A percentile compares a stretch with the other conserved stretches of the same genome.
phyloP scores from a whole-genome alignment of 2,329 filamentous ascomycete genomes.

The Juglanconis juglandina region DNA sequence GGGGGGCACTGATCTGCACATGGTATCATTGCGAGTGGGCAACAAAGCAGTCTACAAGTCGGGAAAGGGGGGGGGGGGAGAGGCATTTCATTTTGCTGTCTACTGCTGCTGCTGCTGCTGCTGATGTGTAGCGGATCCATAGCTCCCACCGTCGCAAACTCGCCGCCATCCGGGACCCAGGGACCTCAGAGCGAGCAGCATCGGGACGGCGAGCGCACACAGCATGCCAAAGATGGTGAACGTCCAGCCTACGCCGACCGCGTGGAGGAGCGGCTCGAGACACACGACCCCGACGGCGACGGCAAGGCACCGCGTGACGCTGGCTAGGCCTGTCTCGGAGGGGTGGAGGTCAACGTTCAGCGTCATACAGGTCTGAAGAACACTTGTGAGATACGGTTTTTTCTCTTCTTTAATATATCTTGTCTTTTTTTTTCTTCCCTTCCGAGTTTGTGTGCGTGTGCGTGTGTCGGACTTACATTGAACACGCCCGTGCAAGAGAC shows the following conservation, averaged over 20 bases:
- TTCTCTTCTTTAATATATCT: background rate
- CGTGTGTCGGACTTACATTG: background rate
- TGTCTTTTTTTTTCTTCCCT: background rate
- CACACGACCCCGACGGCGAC: conserved; percentile 18
- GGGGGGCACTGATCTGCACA: no score
- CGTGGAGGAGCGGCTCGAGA: conserved; percentile 20
- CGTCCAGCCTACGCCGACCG: conserved; percentile 21
- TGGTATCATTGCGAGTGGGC: no score
- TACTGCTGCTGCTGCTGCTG: no score
- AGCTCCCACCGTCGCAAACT: no score
- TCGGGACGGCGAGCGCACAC: conserved; percentile 15
- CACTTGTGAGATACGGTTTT: background rate
- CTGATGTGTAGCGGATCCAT: no score
- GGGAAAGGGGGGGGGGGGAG: no score
- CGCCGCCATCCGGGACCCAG: background rate
- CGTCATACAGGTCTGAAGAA: background rate
- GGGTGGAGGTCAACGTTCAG: background rate
- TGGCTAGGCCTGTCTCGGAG: conserved; percentile 18
- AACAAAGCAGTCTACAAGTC: no score
- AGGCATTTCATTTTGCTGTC: no score
- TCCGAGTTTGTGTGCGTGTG: background rate
- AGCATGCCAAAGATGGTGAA: conserved; percentile 23
- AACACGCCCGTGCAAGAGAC: conserved; percentile 1
- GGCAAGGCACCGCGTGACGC: conserved; percentile 22
- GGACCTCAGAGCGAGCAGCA: background rate